Percentiles rank a stretch among this genome's conserved stretches.
Evolutionary conservation across 352 stramenopile species (phyloP).

Genomic region (Globisporangium acanthophoron): DNA sequence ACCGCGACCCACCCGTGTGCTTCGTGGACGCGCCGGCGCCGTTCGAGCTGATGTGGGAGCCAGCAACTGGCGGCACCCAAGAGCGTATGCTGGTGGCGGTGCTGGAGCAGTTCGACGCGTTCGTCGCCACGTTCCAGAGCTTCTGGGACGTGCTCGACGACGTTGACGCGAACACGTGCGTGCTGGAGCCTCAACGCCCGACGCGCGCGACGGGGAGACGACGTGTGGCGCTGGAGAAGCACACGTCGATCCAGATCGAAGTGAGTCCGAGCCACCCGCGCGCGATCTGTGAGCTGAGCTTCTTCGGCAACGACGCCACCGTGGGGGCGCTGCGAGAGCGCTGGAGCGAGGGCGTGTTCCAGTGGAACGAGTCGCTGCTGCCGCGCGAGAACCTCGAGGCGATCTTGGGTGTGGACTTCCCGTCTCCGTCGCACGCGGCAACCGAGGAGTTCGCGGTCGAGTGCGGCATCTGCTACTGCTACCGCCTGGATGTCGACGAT

Average conservation of each 20-base stretch:
- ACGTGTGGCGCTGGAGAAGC: conserved; percentile 55
- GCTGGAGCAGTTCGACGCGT: conserved; percentile 44
- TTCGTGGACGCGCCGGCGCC: conserved; percentile 50
- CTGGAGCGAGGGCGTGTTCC: conserved; percentile 45
- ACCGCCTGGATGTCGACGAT: conserved; percentile 46
- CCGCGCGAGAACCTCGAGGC: conserved; percentile 67
- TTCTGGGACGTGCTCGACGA: conserved; percentile 81
- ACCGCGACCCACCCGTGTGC: conserved; percentile 20
- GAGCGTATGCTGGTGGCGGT: conserved; percentile 12
- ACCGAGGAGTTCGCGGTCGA: conserved; percentile 73
- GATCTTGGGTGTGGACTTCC: conserved; percentile 54
- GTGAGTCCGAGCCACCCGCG: conserved; percentile 37
- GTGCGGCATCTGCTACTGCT: conserved; percentile 89
- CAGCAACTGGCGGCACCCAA: neutral
- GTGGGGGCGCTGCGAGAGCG: conserved; percentile 45
- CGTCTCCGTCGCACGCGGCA: conserved; percentile 40
- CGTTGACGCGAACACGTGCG: conserved; percentile 65
- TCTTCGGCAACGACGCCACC: conserved; percentile 69
- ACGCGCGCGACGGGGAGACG: conserved; percentile 57
- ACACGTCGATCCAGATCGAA: conserved; percentile 74
- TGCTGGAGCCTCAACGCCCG: conserved; percentile 68
- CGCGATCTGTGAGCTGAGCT: conserved; percentile 52
- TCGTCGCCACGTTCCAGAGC: conserved; percentile 54
- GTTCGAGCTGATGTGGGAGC: conserved; percentile 24
- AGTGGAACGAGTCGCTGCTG: conserved; percentile 51